Base-by-base conservation (phyloP, 768 basidiomycete genomes). In the Amylocystis lapponica region DNA sequence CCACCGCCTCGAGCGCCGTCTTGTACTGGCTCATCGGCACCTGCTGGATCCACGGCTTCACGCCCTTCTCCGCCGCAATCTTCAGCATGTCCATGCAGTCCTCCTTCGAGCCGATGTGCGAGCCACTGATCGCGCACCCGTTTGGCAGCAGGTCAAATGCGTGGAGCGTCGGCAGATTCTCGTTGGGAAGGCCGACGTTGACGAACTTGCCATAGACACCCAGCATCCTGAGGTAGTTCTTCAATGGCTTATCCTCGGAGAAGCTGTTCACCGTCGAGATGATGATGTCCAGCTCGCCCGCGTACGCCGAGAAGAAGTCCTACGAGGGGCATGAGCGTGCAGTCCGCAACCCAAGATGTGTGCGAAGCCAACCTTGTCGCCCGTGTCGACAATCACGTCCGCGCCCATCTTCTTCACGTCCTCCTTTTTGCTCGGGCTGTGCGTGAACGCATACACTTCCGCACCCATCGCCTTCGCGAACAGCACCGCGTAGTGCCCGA, bases 341-440 rank as follows among this genome's bases (percentile, higher is more conserved):
- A 67, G 2, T 8, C 21, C 12, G 16, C 19, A 16, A 21, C 12
- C 2, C 13, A 14, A 10, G 14, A 20, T 5, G 5, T 33, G 11
- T 2, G 4, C 16, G 43, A 68, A 58, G 27, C 60, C 53, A 27
- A 49, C 61, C 54, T 37, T 59, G 56, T 46, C 66, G 43, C 45
- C 45, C 2, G 79, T 79, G 16, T 66, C 60, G 22, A 80, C 66
- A 49, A 76, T 71, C 37, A 71, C 58, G 13, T 64, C 66, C 0
- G 79, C 80, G 2, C 81, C 81, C 48, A 82, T 61, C 52, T 73
- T 66, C 48, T 67, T 57, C 6, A 74, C 74, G 52, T 82, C 79
- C 1, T 71, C 68, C 56, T 68, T 62, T 61, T 81, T 81, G 35
- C 53, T 53, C 16, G 59, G 50, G 17, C 69, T 69, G 58, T 79